phyloP scores from a whole-genome alignment of 495 filamentous ascomycete species.

The Daldinia concentrica region DNA sequence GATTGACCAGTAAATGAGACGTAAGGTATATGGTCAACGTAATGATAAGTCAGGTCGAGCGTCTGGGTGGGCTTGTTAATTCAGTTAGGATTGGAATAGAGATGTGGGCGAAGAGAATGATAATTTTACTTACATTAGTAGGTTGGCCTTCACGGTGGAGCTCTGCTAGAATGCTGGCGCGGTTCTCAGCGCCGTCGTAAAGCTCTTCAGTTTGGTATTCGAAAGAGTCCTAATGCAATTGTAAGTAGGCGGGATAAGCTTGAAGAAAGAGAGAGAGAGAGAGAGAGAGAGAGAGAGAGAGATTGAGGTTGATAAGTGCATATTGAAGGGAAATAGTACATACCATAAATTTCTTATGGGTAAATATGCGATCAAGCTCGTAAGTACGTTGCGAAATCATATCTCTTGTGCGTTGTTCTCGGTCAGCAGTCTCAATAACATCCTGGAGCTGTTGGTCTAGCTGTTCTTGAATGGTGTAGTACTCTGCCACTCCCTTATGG shows the following conservation, averaged over 20 bases:
- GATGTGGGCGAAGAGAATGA: background rate
- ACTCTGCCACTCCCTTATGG: conserved; percentile 49
- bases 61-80: conserved; percentile 44
- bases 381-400: conserved; percentile 31
- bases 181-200: conserved; percentile 49
- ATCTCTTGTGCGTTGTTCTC: conserved; percentile 22
- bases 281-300: conserved; percentile 5
- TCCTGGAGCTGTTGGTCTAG: conserved; percentile 46
- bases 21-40: conserved; percentile 50
- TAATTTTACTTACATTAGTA: conserved; percentile 51
- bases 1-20: conserved; percentile 38
- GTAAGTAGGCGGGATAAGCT: conserved; percentile 28
- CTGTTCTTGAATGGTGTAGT: conserved; percentile 38
- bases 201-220: conserved; percentile 48
- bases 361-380: conserved; percentile 18
- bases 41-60: conserved; percentile 46
- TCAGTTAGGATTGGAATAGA: conserved; percentile 1
- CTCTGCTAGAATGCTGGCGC: conserved; percentile 47
- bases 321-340: conserved; percentile 3
- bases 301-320: background rate
- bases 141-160: conserved; percentile 50
- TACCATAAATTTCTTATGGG: conserved; percentile 40
- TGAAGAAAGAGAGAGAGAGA: conserved; percentile 12
- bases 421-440: conserved; percentile 30
- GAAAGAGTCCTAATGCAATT: conserved; percentile 34